phyloP scores from a whole-genome alignment of 768 basidiomycete genomes.

The Lentinus tigrinus region DNA sequence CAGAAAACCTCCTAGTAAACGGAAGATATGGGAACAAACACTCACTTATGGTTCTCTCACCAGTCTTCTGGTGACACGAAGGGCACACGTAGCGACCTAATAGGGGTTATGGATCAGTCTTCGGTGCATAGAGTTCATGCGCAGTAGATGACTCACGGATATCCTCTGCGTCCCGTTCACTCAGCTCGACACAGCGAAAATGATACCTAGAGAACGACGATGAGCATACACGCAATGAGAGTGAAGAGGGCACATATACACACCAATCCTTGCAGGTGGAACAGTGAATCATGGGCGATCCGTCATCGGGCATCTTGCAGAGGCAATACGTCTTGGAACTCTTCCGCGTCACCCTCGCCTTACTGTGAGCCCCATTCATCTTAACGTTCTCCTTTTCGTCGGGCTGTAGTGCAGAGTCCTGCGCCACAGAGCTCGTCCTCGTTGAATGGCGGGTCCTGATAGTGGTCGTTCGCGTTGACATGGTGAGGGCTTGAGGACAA shows the following conservation, averaged over 20 bases:
- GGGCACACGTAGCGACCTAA: slow-evolving; percentile 61
- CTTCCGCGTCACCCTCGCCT: slow-evolving; percentile 20
- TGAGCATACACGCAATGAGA: neutral
- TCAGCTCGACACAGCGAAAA: slow-evolving; percentile 71
- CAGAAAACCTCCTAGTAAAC: neutral
- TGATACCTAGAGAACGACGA: slow-evolving; percentile 60
- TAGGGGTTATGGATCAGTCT: neutral
- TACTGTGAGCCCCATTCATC: slow-evolving; percentile 11
- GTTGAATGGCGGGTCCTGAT: slow-evolving; percentile 2
- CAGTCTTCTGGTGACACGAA: slow-evolving; percentile 58
- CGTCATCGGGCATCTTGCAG: slow-evolving; percentile 71
- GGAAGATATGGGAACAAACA: slow-evolving; percentile 32
- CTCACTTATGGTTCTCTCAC: slow-evolving; percentile 76
- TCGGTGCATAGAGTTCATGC: neutral
- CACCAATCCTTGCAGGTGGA: slow-evolving; percentile 72
- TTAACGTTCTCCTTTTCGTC: slow-evolving; percentile 22
- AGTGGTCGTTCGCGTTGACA: neutral
- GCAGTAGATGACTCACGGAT: slow-evolving; percentile 57
- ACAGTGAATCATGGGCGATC: slow-evolving; percentile 79
- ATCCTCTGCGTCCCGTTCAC: slow-evolving; percentile 65
- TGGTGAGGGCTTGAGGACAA: neutral
- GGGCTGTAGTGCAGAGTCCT: neutral
- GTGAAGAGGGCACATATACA: slow-evolving; percentile 18
- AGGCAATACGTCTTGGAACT: slow-evolving; percentile 47
- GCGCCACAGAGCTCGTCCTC: neutral